Evolutionary conservation across 805 yeast species (phyloP).

Genomic region (Candida sanyiensis): DNA sequence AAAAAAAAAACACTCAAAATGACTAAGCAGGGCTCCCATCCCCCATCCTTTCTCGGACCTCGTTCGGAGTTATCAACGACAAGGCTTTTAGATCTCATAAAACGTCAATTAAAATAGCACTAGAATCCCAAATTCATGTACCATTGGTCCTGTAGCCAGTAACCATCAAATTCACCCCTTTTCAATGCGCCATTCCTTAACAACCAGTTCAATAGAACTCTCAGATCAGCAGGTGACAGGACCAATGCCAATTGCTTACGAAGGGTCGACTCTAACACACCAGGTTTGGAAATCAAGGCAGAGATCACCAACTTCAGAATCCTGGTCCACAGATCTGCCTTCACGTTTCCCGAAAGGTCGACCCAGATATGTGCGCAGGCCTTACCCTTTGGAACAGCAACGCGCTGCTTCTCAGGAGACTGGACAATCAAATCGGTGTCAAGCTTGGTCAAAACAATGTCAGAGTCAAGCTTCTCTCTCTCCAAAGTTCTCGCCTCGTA

Average conservation of each 20-base stretch:
- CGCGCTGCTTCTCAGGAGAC: conserved; percentile 11
- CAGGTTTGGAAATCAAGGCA: conserved; percentile 49
- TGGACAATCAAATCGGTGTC: conserved; percentile 8
- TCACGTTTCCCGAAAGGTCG: conserved; percentile 56
- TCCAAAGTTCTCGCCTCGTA: conserved; percentile 77
- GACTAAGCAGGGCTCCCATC: too few species aligned
- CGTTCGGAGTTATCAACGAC: too few species aligned
- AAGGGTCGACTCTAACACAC: conserved; percentile 32
- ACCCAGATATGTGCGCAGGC: conserved; percentile 73
- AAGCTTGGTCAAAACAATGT: conserved; percentile 38
- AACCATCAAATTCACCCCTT: conserved; percentile 33
- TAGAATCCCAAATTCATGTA: conserved; percentile 33
- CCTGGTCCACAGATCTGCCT: conserved; percentile 53
- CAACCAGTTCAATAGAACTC: conserved; percentile 41
- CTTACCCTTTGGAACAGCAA: conserved; percentile 50
- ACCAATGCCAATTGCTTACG: conserved; percentile 18
- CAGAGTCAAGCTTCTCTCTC: conserved; percentile 60
- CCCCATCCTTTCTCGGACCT: too few species aligned
- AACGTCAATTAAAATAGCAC: too few species aligned
- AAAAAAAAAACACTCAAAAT: too few species aligned
- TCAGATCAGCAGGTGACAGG: conserved; percentile 29
- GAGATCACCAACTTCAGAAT: conserved; percentile 43
- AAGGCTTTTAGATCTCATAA: too few species aligned
- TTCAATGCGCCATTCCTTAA: conserved; percentile 32
- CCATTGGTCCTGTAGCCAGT: conserved; percentile 43